Percentiles rank a stretch among this genome's conserved stretches.
Conservation (phyloP, 1,284 basidiomycete genomes). For the Vanrija pseudolonga region DNA sequence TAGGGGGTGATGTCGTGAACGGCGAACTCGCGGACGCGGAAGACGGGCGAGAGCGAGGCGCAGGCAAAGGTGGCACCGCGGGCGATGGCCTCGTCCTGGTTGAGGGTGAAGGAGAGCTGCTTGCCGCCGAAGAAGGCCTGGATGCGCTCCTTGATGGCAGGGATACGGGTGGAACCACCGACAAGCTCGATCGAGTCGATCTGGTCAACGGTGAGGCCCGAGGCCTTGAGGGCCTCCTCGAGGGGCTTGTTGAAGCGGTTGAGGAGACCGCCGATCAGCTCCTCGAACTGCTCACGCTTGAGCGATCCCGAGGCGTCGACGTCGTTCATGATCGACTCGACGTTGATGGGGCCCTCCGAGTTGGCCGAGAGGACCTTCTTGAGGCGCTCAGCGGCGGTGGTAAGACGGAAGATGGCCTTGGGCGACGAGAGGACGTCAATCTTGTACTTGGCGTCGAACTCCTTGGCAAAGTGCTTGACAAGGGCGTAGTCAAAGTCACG, state of each 20-base stretch:
- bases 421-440: conserved; percentile 85
- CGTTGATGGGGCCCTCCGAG: conserved; percentile 75
- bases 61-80: conserved; percentile 92
- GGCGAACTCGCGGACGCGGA: conserved; percentile 89
- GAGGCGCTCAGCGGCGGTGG: conserved; percentile 68
- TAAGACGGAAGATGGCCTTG: conserved; percentile 85
- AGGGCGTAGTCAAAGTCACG: conserved; percentile 89
- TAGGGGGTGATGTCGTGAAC: conserved; percentile 78
- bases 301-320: conserved; percentile 64
- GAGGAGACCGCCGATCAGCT: conserved; percentile 55
- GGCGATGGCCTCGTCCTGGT: conserved; percentile 91
- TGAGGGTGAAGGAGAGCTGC: conserved; percentile 77
- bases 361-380: conserved; percentile 79
- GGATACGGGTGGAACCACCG: conserved; percentile 65
- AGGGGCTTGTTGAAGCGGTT: conserved; percentile 58
- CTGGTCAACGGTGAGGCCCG: conserved; percentile 59
- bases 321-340: conserved; percentile 92
- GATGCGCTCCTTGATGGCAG: conserved; percentile 65
- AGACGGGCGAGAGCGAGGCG: conserved; percentile 89
- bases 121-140: conserved; percentile 64
- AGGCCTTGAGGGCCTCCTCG: conserved; percentile 57
- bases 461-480: conserved; percentile 75
- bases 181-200: conserved; percentile 66
- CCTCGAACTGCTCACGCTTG: conserved; percentile 61
- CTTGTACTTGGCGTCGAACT: conserved; percentile 92